Percentiles rank a stretch among this genome's conserved stretches.
These are phyloP conservation scores for Phytophthora podocarpi DNA, from an alignment of 352 stramenopile species.

Conservation along the genomic window DNA sequence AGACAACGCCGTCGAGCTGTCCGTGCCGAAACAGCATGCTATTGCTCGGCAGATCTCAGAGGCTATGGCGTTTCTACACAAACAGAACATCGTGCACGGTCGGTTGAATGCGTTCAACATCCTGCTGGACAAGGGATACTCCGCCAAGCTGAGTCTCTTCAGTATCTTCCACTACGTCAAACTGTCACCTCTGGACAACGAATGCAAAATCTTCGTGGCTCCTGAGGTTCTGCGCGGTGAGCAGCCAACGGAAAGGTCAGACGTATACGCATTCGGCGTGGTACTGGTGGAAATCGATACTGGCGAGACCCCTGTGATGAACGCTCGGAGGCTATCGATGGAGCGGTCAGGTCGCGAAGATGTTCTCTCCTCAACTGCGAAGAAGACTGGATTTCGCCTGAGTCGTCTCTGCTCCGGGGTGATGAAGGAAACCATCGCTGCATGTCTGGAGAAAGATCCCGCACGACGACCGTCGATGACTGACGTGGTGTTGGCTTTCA, in stretches of 20 bases:
- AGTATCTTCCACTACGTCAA: constrained; percentile 83
- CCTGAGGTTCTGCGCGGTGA: constrained; percentile 76
- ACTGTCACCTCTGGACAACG: constrained; percentile 65
- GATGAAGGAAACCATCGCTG: constrained; percentile 70
- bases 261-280: constrained; percentile 82
- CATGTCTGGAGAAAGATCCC: constrained; percentile 64
- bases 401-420: constrained; percentile 59
- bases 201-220: constrained; percentile 70
- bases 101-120: constrained; percentile 82
- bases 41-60: constrained; percentile 78
- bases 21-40: constrained; percentile 65
- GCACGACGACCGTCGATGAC: constrained; percentile 59
- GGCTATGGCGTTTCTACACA: constrained; percentile 67
- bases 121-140: constrained; percentile 66
- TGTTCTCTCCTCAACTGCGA: constrained; percentile 40
- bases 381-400: constrained; percentile 60
- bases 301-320: constrained; percentile 68
- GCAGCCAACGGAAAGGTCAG: constrained; percentile 68
- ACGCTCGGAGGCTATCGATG: constrained; percentile 51
- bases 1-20: constrained; percentile 38
- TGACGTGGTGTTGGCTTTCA: constrained; percentile 63
- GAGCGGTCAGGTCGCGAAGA: constrained; percentile 36
- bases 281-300: constrained; percentile 81
- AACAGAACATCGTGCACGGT: constrained; percentile 75
- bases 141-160: constrained; percentile 80